Conservation (phyloP, 83 land plant genomes). For the Diphasiastrum complanatum region DNA sequence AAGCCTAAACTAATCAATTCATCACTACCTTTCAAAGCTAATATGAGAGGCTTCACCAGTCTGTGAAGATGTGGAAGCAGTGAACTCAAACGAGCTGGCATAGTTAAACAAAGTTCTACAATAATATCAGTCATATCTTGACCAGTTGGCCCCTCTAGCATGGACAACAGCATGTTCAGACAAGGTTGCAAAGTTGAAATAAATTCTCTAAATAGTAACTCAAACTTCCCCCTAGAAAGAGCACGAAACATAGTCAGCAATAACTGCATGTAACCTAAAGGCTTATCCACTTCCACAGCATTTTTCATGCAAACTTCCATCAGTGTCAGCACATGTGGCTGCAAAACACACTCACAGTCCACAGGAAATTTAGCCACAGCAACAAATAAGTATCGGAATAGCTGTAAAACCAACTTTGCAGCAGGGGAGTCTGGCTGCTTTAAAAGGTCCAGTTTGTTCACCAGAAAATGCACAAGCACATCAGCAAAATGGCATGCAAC, state of each 20-base stretch:
- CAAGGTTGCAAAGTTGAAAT: conserved; percentile 78
- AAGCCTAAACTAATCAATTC: conserved; percentile 79
- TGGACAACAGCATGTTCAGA: conserved; percentile 81
- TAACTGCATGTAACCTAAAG: conserved; percentile 90
- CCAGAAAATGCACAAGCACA: conserved; percentile 87
- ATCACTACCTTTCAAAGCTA: conserved; percentile 88
- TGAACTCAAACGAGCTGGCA: conserved; percentile 95
- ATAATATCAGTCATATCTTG: conserved; percentile 91
- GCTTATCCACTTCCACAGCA: conserved; percentile 88
- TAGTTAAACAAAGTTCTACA: conserved; percentile 84
- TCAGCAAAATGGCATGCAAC: conserved; percentile 82
- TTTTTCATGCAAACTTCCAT: conserved; percentile 95
- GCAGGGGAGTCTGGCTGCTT: conserved; percentile 89
- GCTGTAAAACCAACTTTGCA: conserved; percentile 88
- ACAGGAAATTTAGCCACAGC: conserved; percentile 79
- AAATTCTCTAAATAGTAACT: conserved; percentile 71
- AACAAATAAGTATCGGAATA: conserved; percentile 68
- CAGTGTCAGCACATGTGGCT: conserved; percentile 80
- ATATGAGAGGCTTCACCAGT: conserved; percentile 89
- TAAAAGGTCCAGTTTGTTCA: conserved; percentile 78
- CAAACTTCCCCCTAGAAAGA: conserved; percentile 84
- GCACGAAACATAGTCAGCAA: conserved; percentile 88
- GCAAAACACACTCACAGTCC: conserved; percentile 87
- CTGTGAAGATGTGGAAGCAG: conserved; percentile 88
- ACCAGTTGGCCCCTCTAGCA: conserved; percentile 96